phyloP scores from a whole-genome alignment of 768 basidiomycete species.

The Phanerochaete carnosa region DNA sequence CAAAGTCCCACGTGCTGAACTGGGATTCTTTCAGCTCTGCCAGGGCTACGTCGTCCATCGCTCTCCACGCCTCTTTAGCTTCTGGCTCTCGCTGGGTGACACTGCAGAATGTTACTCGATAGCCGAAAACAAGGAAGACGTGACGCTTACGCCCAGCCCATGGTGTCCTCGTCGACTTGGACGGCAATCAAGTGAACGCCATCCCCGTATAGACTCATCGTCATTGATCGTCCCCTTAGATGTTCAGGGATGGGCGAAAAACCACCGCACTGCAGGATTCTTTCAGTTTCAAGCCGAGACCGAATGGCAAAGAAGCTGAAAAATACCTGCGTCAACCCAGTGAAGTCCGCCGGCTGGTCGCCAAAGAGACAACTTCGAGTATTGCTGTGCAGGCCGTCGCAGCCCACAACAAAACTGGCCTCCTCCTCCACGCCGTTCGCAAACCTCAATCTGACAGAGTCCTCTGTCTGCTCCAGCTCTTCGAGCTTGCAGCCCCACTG shows the following conservation, averaged over 20 bases:
- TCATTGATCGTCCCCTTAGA: constrained; percentile 12
- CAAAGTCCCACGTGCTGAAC: constrained; percentile 23
- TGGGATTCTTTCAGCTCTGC: constrained; percentile 20
- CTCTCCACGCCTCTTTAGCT: constrained; percentile 39
- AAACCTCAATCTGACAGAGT: constrained; percentile 31
- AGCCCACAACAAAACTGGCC: constrained; percentile 40
- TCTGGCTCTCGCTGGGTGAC: constrained; percentile 34
- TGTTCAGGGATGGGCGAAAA: constrained; percentile 15
- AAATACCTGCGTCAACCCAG: background rate
- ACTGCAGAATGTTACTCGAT: background rate
- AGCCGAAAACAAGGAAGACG: background rate
- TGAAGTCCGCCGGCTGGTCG: constrained; percentile 4
- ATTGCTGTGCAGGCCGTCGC: constrained; percentile 43
- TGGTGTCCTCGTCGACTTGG: constrained; percentile 27
- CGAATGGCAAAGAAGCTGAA: background rate
- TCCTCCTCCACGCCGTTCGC: constrained; percentile 32
- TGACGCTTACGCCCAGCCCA: constrained; percentile 6
- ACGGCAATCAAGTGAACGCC: constrained; percentile 36
- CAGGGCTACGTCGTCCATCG: constrained; percentile 20
- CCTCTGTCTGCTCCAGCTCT: constrained; percentile 27
- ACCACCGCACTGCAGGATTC: background rate
- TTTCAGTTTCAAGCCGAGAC: background rate
- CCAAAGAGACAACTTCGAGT: constrained; percentile 25
- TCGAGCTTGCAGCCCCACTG: constrained; percentile 32
- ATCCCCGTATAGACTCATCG: constrained; percentile 35